phyloP scores from a whole-genome alignment of 495 filamentous ascomycete genomes.

The Umbilicaria muhlenbergii region DNA sequence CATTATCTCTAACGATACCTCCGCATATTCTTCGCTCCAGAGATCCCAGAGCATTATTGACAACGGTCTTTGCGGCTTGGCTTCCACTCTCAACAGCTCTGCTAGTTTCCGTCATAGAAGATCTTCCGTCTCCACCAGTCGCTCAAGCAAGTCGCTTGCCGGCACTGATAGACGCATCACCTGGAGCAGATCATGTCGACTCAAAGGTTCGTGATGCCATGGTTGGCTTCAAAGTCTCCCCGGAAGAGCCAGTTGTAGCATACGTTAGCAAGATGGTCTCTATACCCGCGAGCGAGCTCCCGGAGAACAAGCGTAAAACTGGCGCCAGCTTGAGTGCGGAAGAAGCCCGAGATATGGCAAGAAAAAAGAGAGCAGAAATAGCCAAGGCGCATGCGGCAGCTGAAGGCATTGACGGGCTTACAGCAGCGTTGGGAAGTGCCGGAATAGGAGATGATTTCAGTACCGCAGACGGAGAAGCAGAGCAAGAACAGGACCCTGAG shows the following conservation, averaged over 20 bases:
- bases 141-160: slow-evolving; percentile 76
- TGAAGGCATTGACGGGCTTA: slow-evolving; percentile 29
- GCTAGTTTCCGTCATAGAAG: slow-evolving; percentile 84
- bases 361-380: slow-evolving; percentile 80
- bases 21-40: slow-evolving; percentile 70
- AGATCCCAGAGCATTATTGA: slow-evolving; percentile 72
- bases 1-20: slow-evolving; percentile 66
- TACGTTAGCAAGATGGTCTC: slow-evolving; percentile 99
- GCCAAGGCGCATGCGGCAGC: slow-evolving; percentile 54
- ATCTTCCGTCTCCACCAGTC: slow-evolving; percentile 69
- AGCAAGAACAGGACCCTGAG: slow-evolving; percentile 50
- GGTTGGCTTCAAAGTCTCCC: slow-evolving; percentile 53
- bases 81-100: slow-evolving; percentile 85
- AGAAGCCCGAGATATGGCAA: slow-evolving; percentile 73
- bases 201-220: slow-evolving; percentile 58
- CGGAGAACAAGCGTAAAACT: slow-evolving; percentile 55
- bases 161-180: slow-evolving; percentile 62
- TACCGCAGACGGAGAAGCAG: slow-evolving; percentile 19
- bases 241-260: slow-evolving; percentile 67
- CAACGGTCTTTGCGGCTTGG: slow-evolving; percentile 76
- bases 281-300: slow-evolving; percentile 78
- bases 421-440: slow-evolving; percentile 36
- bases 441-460: slow-evolving; percentile 27
- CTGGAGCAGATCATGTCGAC: slow-evolving; percentile 55
- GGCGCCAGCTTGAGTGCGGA: slow-evolving; percentile 61